Evolutionary conservation across 208 protist genomes (phyloP).

Genomic region (Leptomonas seymouri): DNA sequence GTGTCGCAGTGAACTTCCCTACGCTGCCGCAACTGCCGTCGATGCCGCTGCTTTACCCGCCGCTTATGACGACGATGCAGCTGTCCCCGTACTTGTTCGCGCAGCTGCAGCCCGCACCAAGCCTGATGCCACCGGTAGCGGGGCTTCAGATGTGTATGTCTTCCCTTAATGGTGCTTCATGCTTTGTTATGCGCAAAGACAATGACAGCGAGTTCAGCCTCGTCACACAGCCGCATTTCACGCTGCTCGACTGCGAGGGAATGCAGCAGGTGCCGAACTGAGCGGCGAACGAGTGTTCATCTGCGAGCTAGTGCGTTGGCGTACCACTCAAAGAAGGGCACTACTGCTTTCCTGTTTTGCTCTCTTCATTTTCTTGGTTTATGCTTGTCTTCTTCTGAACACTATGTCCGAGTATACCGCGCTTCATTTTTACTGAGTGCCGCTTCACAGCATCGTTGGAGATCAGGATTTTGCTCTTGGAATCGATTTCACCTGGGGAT

Average conservation of each 20-base stretch:
- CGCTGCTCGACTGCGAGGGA: constrained; percentile 10
- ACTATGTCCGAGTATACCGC: constrained; percentile 9
- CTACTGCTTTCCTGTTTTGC: constrained; percentile 8
- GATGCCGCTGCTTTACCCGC: constrained; percentile 10
- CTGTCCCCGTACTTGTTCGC: constrained; percentile 23
- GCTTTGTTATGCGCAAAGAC: constrained; percentile 40
- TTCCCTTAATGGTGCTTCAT: constrained; percentile 21
- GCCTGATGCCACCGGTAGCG: constrained; percentile 6
- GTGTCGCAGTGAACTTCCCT: neutral
- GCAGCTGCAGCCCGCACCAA: neutral
- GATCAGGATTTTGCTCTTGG: constrained; percentile 5
- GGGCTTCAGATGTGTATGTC: constrained; percentile 27
- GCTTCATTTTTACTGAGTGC: constrained; percentile 12
- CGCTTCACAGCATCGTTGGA: constrained; percentile 14
- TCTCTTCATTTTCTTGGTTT: constrained; percentile 2
- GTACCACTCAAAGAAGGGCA: neutral
- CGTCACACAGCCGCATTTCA: constrained; percentile 30
- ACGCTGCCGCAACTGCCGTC: neutral
- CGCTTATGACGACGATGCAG: constrained; percentile 13
- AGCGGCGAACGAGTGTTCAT: neutral
- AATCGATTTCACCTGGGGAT: constrained; percentile 19
- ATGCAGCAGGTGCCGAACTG: constrained; percentile 15
- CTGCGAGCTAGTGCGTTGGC: constrained; percentile 5
- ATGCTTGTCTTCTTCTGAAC: constrained; percentile 6
- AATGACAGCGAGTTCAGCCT: constrained; percentile 43